phyloP scores from a whole-genome alignment of 805 yeast species.

The Ascoidea asiatica region DNA sequence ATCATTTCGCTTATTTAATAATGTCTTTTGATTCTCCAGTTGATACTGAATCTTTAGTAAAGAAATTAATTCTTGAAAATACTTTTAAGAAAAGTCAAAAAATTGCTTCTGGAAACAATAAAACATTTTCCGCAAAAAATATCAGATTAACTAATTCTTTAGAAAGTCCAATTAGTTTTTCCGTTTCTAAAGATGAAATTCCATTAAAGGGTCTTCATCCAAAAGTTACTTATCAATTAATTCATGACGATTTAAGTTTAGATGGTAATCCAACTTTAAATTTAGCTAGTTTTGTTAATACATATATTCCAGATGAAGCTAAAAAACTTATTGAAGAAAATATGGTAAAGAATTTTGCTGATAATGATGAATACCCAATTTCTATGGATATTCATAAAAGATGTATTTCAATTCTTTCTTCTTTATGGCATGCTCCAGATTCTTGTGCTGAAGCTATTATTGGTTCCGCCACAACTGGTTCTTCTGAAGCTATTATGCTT shows the following conservation, averaged over 20 bases:
- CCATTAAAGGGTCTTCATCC: slow-evolving; percentile 43
- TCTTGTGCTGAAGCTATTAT: slow-evolving; percentile 30
- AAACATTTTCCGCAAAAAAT: neutral
- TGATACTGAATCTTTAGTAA: neutral
- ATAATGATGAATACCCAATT: slow-evolving; percentile 87
- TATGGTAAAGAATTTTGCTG: slow-evolving; percentile 78
- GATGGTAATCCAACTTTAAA: slow-evolving; percentile 81
- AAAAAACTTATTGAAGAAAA: slow-evolving; percentile 49
- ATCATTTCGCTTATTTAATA: too few species aligned
- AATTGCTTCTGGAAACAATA: neutral
- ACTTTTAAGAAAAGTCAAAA: neutral
- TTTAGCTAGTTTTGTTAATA: slow-evolving; percentile 83
- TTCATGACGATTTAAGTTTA: slow-evolving; percentile 61
- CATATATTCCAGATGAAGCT: slow-evolving; percentile 43
- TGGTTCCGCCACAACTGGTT: slow-evolving; percentile 90
- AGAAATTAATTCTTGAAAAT: neutral
- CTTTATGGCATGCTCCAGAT: slow-evolving; percentile 66
- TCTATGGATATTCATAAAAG: slow-evolving; percentile 67
- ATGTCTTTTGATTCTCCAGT: neutral
- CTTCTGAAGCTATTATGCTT: slow-evolving; percentile 86
- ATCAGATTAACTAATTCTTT: neutral
- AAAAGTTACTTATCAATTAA: slow-evolving; percentile 41
- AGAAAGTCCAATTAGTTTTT: slow-evolving; percentile 4
- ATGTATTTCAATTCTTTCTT: slow-evolving; percentile 67
- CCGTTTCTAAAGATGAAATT: slow-evolving; percentile 41